These are phyloP conservation scores for Irpex lacteus DNA, from an alignment of 1,284 basidiomycete genomes.

Conservation along the genomic window DNA sequence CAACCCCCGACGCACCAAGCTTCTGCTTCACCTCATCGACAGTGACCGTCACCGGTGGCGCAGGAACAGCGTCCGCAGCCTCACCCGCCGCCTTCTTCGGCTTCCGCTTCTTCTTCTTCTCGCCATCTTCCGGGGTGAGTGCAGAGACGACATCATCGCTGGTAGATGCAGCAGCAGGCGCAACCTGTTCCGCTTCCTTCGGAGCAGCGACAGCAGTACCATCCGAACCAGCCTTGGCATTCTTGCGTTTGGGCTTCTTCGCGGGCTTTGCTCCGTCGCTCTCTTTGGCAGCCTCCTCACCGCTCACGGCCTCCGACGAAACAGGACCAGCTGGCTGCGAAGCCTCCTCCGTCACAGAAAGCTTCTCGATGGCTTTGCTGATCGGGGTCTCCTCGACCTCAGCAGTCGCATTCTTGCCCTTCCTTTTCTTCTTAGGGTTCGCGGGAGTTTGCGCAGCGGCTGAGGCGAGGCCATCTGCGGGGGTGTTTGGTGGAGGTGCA, in stretches of 20 bases:
- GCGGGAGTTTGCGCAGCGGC: constrained; percentile 13
- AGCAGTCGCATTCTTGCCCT: constrained; percentile 18
- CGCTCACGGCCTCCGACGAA: not conserved
- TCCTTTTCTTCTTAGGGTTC: constrained; percentile 19
- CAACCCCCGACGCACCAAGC: constrained; percentile 37
- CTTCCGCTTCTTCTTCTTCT: constrained; percentile 25
- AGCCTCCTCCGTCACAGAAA: constrained; percentile 15
- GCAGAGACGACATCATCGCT: not conserved
- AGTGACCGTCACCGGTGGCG: not conserved
- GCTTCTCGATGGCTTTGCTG: constrained; percentile 23
- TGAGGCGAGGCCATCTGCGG: constrained; percentile 20
- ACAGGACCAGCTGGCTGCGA: constrained; percentile 6
- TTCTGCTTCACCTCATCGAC: constrained; percentile 45
- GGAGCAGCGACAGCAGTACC: constrained; percentile 2
- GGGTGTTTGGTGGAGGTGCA: constrained; percentile 15
- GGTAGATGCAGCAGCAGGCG: not conserved
- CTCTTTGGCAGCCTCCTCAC: constrained; percentile 7
- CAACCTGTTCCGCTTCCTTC: not conserved
- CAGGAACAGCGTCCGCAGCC: not conserved
- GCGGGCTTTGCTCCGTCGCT: constrained; percentile 4
- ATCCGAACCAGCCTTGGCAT: constrained; percentile 38
- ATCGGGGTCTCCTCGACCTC: constrained; percentile 19
- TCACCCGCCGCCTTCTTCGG: constrained; percentile 6
- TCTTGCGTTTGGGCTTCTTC: constrained; percentile 44
- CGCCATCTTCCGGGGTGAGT: constrained; percentile 10